Base-by-base conservation (phyloP, 169 alveolate genomes). In the Eimeria acervulina region DNA sequence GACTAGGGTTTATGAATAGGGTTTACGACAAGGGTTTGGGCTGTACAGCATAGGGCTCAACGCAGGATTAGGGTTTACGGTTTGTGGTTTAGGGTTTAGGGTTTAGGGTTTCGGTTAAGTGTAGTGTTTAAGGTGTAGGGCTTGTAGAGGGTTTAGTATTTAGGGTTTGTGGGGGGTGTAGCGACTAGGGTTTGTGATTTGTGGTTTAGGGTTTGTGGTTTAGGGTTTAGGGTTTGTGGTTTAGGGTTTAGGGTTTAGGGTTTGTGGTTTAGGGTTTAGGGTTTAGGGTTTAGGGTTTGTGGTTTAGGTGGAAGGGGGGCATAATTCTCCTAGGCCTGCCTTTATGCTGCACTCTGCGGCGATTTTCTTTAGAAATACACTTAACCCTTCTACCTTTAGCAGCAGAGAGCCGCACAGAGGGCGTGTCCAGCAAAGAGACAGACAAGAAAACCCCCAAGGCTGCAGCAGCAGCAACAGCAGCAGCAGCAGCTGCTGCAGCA, bases 281-380 rank as follows among this genome's bases (percentile, higher is more conserved):
- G 83, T 72, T 72, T 72, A 72, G 88, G 88, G 66, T 36, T 78
- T 78, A 36, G 66, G 66, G 88, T 78, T 36, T 78, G 55, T 28
- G 10, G 81, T 88, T 95, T 87, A 87, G 72, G 96, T 97, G 51
- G 97, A 94, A 40, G 97, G 97, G 8, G 97, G 96, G 70, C 98
- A 97, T 95, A 97, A 97, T 90, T 95, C 97, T 13, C 96, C 92
- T 21, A 96, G 98, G 17, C 98, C 98, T 0, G 89, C 93, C 42
- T 95, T 95, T 63, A 93, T 97, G 59, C 87, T 95, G 63, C 97
- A 97, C 84, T 94, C 97, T 26, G 96, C 96, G 19, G 96, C 96
- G 31, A 91, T 97, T 31, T 97, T 97, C 84, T 97, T 97, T 44
- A 96, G 96, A 44, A 85, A 80, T 26, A 59, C 92, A 8, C 61